Percentiles rank a stretch among this genome's conserved stretches.
Conservation (phyloP, 2,329 filamentous ascomycete species). For the Colletotrichum eremochloae region DNA sequence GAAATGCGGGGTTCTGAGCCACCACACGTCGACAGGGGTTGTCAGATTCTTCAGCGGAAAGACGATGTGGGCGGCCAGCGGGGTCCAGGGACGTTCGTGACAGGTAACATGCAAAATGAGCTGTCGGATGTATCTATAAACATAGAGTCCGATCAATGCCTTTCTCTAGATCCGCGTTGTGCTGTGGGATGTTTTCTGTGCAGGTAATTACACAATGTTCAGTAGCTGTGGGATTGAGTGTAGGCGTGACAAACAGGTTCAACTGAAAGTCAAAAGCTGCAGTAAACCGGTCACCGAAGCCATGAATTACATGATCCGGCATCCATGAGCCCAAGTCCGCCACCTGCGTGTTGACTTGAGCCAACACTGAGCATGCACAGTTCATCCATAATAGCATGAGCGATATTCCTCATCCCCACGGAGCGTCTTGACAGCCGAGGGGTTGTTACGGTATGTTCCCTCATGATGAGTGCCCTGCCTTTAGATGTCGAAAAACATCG, state of each 20-base stretch:
- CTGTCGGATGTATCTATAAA: no score
- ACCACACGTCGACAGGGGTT: neutral
- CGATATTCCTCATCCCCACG: neutral
- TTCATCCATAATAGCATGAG: neutral
- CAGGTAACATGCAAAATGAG: neutral
- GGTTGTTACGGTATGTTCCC: no score
- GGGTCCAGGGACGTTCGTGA: neutral
- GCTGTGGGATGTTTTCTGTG: neutral
- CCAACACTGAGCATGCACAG: neutral
- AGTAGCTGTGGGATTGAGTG: neutral
- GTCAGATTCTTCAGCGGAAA: neutral
- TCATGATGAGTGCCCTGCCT: no score
- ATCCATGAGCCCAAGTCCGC: neutral
- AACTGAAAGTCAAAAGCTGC: neutral
- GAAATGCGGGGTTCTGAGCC: neutral
- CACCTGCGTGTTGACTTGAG: neutral
- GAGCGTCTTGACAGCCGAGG: neutral
- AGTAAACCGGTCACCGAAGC: neutral
- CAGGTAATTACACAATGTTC: no score
- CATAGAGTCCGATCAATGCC: fast-evolving
- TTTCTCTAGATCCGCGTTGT: neutral
- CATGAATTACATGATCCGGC: neutral
- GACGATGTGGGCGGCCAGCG: neutral
- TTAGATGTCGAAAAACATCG: neutral
- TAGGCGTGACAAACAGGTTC: neutral